Percentiles rank a stretch among this genome's conserved stretches.
These are phyloP conservation scores for Plasmodium ovale DNA, from an alignment of 169 alveolate species.

Conservation along the genomic window DNA sequence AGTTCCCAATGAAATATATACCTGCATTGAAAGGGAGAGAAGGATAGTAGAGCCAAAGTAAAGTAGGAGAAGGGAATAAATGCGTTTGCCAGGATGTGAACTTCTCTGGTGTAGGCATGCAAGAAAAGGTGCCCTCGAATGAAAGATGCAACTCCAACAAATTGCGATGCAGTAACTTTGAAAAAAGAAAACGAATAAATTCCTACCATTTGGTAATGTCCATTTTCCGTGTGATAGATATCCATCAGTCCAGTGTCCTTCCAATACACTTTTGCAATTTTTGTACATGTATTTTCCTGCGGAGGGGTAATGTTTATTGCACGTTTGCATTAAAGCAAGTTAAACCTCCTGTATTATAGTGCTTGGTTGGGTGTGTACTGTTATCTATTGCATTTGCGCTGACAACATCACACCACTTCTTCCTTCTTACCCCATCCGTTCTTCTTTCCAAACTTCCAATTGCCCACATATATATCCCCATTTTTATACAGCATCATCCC, in stretches of 20 bases:
- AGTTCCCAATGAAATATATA: conserved; percentile 49
- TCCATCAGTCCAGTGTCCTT: conserved; percentile 65
- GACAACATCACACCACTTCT: neutral
- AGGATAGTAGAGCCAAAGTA: neutral
- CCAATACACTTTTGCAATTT: conserved; percentile 56
- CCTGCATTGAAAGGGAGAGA: conserved; percentile 4
- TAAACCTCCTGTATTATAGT: too few species aligned
- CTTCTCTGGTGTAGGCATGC: too few species aligned
- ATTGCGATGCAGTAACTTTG: neutral
- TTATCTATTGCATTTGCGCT: too few species aligned
- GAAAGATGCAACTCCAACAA: conserved; percentile 3
- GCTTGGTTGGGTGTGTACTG: too few species aligned
- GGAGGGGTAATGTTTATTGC: too few species aligned
- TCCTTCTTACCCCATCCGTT: conserved; percentile 48
- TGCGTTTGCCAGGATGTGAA: too few species aligned
- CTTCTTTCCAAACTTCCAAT: conserved; percentile 59
- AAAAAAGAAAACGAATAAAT: neutral
- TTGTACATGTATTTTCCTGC: conserved; percentile 57
- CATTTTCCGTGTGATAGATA: conserved; percentile 52
- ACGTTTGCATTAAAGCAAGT: too few species aligned
- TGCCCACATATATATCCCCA: conserved; percentile 54
- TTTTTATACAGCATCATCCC: conserved; percentile 63
- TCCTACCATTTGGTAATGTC: conserved; percentile 69
- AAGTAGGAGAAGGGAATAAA: neutral
- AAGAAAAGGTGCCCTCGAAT: too few species aligned